Percentiles rank a stretch among this genome's conserved stretches.
Conservation (phyloP, 768 basidiomycete genomes). For the Dictyophora rubrovolvata region DNA sequence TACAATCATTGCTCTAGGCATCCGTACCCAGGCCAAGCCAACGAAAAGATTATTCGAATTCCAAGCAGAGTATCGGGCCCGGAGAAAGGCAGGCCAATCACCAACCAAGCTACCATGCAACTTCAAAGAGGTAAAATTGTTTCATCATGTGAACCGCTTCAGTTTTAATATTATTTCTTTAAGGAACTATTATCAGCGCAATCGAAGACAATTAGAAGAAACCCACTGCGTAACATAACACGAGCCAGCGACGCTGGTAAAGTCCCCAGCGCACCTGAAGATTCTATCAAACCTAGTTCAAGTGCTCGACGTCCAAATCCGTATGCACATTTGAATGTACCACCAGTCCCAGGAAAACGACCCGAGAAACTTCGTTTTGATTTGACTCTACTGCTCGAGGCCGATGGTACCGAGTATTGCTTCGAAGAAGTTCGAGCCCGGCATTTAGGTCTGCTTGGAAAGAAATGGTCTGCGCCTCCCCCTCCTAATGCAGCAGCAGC, state of each 20-base stretch:
- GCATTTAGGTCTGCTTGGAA: constrained; percentile 72
- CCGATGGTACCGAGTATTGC: constrained; percentile 72
- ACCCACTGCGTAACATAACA: neutral
- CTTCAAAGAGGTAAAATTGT: constrained; percentile 1
- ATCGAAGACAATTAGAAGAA: neutral
- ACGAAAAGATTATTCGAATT: constrained; percentile 73
- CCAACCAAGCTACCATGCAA: constrained; percentile 1
- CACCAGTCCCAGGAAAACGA: constrained; percentile 55
- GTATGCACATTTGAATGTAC: constrained; percentile 66
- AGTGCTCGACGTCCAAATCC: constrained; percentile 22
- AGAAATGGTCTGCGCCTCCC: constrained; percentile 71
- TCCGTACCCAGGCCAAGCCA: constrained; percentile 72
- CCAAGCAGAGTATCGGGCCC: constrained; percentile 69
- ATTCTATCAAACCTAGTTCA: constrained; percentile 1
- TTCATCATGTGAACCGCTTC: neutral
- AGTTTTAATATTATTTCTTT: neutral
- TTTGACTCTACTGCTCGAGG: constrained; percentile 61
- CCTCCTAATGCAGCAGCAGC: constrained; percentile 26
- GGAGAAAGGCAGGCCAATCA: constrained; percentile 15
- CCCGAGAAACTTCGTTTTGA: constrained; percentile 65
- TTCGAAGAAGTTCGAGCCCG: constrained; percentile 75
- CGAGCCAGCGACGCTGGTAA: neutral
- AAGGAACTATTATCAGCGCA: neutral
- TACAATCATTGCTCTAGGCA: constrained; percentile 69
- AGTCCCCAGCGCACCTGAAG: constrained; percentile 12